These are phyloP conservation scores for Cicer bijugum DNA, from an alignment of 306 rosid genomes.

Conservation along the genomic window DNA sequence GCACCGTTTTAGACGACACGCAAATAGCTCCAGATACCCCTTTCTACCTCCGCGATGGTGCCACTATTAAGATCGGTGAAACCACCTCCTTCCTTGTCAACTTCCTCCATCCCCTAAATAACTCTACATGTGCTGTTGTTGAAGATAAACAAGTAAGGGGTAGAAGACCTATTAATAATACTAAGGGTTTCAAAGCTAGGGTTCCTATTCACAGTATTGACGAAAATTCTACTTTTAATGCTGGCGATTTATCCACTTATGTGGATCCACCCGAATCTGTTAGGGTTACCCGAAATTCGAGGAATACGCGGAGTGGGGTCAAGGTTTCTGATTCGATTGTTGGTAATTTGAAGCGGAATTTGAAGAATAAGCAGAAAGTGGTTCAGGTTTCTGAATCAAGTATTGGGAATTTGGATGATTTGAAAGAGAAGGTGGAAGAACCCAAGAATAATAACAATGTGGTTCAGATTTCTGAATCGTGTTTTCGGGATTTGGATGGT, in stretches of 20 bases:
- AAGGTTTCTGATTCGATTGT: background rate
- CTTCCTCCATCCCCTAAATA: conserved; percentile 36
- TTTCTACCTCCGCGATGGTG: conserved; percentile 52
- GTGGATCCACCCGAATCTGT: background rate
- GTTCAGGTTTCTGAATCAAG: background rate
- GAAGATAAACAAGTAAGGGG: background rate
- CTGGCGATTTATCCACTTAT: conserved; percentile 20
- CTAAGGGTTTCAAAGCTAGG: conserved; percentile 32
- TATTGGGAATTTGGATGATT: background rate
- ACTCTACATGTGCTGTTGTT: conserved; percentile 29
- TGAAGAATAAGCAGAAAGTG: background rate
- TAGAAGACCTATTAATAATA: background rate
- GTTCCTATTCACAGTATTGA: conserved; percentile 4
- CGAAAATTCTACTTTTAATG: background rate
- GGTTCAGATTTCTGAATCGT: background rate
- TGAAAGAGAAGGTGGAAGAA: conserved; percentile 11
- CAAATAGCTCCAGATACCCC: conserved; percentile 50
- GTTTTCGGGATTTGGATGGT: background rate
- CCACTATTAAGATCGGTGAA: conserved; percentile 71
- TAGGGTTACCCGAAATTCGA: conserved; percentile 12
- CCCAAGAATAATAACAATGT: background rate
- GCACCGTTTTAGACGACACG: conserved; percentile 65
- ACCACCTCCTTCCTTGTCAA: conserved; percentile 56
- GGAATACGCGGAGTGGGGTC: background rate
- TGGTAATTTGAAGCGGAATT: background rate